Evolutionary conservation across 139 green algal species (phyloP).

Genomic region (Yamagishiella unicocca): DNA sequence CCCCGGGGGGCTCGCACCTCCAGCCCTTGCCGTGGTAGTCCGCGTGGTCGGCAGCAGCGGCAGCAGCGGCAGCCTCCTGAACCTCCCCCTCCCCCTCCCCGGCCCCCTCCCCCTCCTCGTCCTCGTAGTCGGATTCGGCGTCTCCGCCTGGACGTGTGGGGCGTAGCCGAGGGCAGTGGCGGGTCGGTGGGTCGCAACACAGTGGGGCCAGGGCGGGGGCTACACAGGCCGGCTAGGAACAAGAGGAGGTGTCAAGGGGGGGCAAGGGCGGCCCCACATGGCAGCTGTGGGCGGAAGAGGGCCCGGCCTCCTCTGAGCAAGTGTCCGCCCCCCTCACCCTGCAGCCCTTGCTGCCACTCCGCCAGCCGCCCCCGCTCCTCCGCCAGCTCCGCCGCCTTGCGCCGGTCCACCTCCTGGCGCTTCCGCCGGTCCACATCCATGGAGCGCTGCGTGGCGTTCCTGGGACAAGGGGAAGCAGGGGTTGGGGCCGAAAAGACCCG

Average conservation of each 20-base stretch:
- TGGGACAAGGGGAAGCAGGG: neutral
- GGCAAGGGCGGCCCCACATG: neutral
- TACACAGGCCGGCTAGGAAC: neutral
- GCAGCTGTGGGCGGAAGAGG: too few relatives aligned
- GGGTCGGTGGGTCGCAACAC: neutral
- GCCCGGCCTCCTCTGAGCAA: too few relatives aligned
- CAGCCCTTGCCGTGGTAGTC: constrained; percentile 70
- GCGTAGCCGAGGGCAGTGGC: neutral
- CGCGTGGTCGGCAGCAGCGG: constrained; percentile 59
- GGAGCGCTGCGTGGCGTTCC: constrained; percentile 57
- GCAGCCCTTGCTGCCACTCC: constrained; percentile 41
- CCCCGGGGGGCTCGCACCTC: neutral
- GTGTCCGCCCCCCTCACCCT: constrained; percentile 11
- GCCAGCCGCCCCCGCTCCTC: constrained; percentile 60
- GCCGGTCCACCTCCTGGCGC: constrained; percentile 55
- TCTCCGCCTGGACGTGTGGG: neutral
- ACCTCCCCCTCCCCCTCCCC: neutral
- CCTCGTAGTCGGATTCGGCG: constrained; percentile 71
- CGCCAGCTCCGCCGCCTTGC: constrained; percentile 64
- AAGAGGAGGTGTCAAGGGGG: neutral
- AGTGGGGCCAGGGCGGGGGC: neutral
- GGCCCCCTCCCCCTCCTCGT: constrained; percentile 50
- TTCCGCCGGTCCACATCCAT: constrained; percentile 64
- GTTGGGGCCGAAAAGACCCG: neutral
- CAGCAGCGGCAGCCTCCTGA: constrained; percentile 4